Evolutionary conservation across 352 stramenopile species (phyloP).

Genomic region (Globisporangium heterothallicum): DNA sequence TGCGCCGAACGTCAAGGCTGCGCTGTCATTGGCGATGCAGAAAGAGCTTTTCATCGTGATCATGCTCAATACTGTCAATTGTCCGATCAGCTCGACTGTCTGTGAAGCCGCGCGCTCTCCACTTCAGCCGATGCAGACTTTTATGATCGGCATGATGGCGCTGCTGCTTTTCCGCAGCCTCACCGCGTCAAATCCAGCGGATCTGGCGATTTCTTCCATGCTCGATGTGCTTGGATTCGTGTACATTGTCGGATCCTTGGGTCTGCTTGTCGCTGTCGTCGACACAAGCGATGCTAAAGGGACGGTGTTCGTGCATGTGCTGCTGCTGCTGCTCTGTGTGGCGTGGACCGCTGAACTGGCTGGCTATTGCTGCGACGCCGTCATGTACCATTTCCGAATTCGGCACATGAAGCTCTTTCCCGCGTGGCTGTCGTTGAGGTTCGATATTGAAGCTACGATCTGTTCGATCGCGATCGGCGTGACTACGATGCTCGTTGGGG

Average conservation of each 20-base stretch:
- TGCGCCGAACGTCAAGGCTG: constrained; percentile 21
- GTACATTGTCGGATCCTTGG: constrained; percentile 29
- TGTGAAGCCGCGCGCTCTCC: constrained; percentile 14
- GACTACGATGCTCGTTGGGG: constrained; percentile 29
- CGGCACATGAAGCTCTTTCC: constrained; percentile 37
- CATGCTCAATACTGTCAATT: constrained; percentile 36
- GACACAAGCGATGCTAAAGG: constrained; percentile 27
- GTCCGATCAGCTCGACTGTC: constrained; percentile 16
- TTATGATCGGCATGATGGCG: constrained; percentile 24
- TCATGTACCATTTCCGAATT: constrained; percentile 54
- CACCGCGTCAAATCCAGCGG: constrained; percentile 21
- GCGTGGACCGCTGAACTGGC: constrained; percentile 43
- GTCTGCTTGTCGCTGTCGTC: constrained; percentile 34
- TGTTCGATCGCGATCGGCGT: constrained; percentile 32
- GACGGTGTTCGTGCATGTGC: constrained; percentile 28
- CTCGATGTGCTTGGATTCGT: constrained; percentile 37
- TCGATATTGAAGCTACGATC: constrained; percentile 42
- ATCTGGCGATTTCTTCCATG: constrained; percentile 26
- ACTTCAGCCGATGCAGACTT: constrained; percentile 30
- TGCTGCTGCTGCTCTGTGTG: constrained; percentile 35
- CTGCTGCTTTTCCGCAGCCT: constrained; percentile 26
- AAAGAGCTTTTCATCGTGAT: constrained; percentile 34
- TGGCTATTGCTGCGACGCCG: constrained; percentile 37
- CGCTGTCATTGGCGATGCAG: constrained; percentile 30
- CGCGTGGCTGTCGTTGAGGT: constrained; percentile 30